These are phyloP conservation scores for Nepenthes mirabilis DNA, from an alignment of 148 eudicot genomes.

Conservation along the genomic window DNA sequence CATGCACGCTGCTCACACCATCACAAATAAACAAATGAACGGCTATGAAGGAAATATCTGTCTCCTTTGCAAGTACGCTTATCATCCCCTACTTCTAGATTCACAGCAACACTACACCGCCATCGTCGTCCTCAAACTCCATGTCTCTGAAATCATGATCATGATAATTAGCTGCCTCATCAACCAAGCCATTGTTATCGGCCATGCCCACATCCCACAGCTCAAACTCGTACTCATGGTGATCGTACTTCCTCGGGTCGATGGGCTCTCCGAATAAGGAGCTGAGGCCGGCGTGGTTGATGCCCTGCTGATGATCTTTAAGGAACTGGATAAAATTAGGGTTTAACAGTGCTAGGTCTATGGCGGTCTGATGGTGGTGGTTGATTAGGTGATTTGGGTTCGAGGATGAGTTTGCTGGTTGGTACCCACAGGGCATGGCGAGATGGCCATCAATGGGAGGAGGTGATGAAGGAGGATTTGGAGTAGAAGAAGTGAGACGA, in stretches of 20 bases:
- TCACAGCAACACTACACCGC: constrained; percentile 5
- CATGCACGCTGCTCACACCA: too few species aligned
- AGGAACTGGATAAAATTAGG: constrained; percentile 4
- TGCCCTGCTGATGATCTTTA: background rate
- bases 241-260: background rate
- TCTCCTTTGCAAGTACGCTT: too few species aligned
- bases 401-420: constrained; percentile 1
- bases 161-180: background rate
- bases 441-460: background rate
- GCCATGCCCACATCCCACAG: constrained; percentile 8
- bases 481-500: background rate
- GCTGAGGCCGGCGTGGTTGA: background rate
- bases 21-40: too few species aligned
- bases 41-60: too few species aligned
- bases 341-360: constrained; percentile 3
- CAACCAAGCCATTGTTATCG: background rate
- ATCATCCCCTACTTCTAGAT: background rate
- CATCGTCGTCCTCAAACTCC: constrained; percentile 3
- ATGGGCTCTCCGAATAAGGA: background rate
- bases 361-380: background rate
- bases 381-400: constrained; percentile 1
- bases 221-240: background rate
- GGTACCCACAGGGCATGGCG: background rate
- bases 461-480: background rate
- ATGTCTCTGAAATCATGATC: constrained; percentile 5